These are phyloP conservation scores for Stephania yunnanensis DNA, from an alignment of 164 flowering plant genomes.

Conservation along the genomic window DNA sequence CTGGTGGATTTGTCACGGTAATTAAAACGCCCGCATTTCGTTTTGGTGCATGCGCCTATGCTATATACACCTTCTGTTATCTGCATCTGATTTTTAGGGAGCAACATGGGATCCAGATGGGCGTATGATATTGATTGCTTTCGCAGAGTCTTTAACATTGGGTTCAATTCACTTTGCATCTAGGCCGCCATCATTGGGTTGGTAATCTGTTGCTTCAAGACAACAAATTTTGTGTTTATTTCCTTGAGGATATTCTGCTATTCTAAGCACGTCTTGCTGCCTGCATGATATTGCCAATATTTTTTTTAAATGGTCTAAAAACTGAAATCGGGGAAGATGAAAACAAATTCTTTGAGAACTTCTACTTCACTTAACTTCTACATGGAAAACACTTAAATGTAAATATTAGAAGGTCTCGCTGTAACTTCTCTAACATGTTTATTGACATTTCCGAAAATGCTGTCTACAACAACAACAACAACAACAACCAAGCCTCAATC, in stretches of 20 bases:
- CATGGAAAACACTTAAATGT: too few species aligned
- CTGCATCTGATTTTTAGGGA: constrained; percentile 39
- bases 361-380: too few species aligned
- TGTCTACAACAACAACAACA: too few species aligned
- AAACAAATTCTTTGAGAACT: too few species aligned
- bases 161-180: constrained; percentile 94
- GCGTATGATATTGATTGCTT: constrained; percentile 68
- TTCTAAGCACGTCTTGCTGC: background rate
- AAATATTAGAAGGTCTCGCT: too few species aligned
- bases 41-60: background rate
- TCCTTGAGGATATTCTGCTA: background rate
- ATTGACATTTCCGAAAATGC: too few species aligned
- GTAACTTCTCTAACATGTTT: too few species aligned
- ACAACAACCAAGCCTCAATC: too few species aligned
- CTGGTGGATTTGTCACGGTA: constrained; percentile 87
- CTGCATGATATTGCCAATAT: background rate
- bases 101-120: constrained; percentile 99
- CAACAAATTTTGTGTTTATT: background rate
- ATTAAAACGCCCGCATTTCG: constrained; percentile 15
- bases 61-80: background rate
- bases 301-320: background rate
- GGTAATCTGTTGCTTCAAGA: background rate
- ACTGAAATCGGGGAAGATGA: too few species aligned
- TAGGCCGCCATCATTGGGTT: constrained; percentile 91
- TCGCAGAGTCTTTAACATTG: constrained; percentile 68